Evolutionary conservation across 176 grass and related monocot species (phyloP), one percentile per base, ranked within the genome.

Genomic region (Metroxylon sagu): DNA sequence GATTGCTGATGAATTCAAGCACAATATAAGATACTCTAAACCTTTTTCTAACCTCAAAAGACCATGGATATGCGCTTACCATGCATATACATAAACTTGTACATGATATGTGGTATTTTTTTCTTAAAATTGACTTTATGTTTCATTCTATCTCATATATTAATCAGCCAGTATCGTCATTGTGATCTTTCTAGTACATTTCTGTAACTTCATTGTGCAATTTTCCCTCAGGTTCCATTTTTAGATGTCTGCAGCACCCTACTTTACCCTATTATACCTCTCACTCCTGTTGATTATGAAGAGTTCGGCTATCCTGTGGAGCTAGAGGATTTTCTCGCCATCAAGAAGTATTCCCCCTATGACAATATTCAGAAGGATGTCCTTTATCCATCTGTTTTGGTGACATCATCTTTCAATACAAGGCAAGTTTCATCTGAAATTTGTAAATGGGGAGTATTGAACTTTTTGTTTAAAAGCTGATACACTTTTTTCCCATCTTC

Each of bases 171-270:
- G 35, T 43, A 43, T 43, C 35, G 2, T 10, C 12, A 10, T 2
- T 43, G 1, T 10, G 8, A 43, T 43, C 8, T 43, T 43, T 56
- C 10, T 61, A 26, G 10, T 14, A 26, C 16, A 27, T 60, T 23
- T 23, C 14, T 56, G 53, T 56, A 43, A 43, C 18, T n/a, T 54
- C 14, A 14, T 35, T 70, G 15, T 49, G 57, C 72, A 71, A 49
- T 57, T 19, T 27, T 62, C 25, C 35, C 68, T 18, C 84, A 97
- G 87, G 92, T 85, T 48, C 92, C 92, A 29, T 97, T 97, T 80
- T 77, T 97, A 70, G 92, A 97, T 88, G 84, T 91, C 65, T 79
- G 81, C 79, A 97, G 83, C 71, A 91, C 92, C 52, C 92, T 88
- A 66, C 75, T 91, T 19, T 75, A 83, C 52, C 92, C 87, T 72